Evolutionary conservation across 768 basidiomycete genomes (phyloP), one percentile per base, ranked within the genome.

Genomic region (Pleurotus sapidus): DNA sequence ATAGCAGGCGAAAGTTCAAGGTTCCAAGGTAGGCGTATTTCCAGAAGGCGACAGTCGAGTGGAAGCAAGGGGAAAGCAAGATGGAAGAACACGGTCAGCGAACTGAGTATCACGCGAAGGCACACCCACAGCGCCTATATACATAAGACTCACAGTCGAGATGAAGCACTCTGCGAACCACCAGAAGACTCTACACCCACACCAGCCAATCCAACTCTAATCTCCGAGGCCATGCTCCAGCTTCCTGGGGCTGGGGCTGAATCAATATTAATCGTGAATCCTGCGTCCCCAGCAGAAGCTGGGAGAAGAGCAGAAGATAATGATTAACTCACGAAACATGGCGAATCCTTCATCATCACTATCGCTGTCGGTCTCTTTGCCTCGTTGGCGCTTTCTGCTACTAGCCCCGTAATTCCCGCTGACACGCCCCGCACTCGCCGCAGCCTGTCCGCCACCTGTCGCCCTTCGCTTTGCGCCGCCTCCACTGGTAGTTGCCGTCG

Each of bases 151-250:
- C 51, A 54, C 51, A 54, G 23, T 54, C 51, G 14, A 20, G 18
- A n/a, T n/a, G 37, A 17, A 17, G 49, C 12, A 34, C 30, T 38
- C 12, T 30, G 30, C 25, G 51, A 12, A 18, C 51, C 39, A 34
- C 49, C 42, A 45, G 42, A 30, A n/a, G 49, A 50, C 23, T 54
- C 51, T 20, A 54, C 39, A 20, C 51, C 51, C 14, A 54, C 51
- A 18, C 51, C 51, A 42, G 17, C 51, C n/a, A 54, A 37, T 4
- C 51, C 51, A 14, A 54, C 51, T 42, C 51, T 39, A n/a, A 54
- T 54, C 51, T 54, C 51, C 17, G 51, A 54, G 39, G 51, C 51
- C 51, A 54, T 54, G 39, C 51, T 54, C 51, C 51, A 54, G 14
- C 38, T 39, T 11, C 38, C 24, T 24, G 46, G 24, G 9, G 46